Evolutionary conservation across 176 grass and related monocot genomes (phyloP).

Genomic region (Oryza australiensis): DNA sequence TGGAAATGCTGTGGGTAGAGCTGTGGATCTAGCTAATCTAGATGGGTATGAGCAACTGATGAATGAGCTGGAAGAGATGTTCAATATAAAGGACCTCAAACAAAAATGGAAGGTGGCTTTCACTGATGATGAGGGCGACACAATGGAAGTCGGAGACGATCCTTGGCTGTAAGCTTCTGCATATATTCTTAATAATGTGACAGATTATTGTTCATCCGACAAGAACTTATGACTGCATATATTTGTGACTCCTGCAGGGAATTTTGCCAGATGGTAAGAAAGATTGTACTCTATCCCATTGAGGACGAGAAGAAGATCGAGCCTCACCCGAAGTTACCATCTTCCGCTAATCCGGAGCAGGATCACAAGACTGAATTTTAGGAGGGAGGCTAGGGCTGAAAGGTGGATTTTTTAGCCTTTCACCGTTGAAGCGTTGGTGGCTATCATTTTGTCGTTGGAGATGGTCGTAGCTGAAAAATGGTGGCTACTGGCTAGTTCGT

Average conservation of each 20-base stretch:
- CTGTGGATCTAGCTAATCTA: slow-evolving; percentile 64
- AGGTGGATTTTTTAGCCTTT: slow-evolving; percentile 42
- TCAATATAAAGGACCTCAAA: slow-evolving; percentile 64
- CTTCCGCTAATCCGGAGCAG: slow-evolving; percentile 9
- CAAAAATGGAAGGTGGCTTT: slow-evolving; percentile 76
- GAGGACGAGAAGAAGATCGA: slow-evolving; percentile 43
- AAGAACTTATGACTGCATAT: not conserved
- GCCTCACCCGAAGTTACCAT: slow-evolving; percentile 4
- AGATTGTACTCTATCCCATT: slow-evolving; percentile 58
- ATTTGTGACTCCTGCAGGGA: slow-evolving; percentile 37
- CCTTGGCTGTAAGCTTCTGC: slow-evolving; percentile 69
- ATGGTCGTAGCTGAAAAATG: slow-evolving; percentile 28
- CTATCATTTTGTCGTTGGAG: not conserved
- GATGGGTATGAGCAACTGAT: slow-evolving; percentile 61
- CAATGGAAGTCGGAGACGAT: slow-evolving; percentile 61
- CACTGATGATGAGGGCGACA: slow-evolving; percentile 63
- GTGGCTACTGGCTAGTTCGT: slow-evolving; percentile 14
- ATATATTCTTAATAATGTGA: not conserved
- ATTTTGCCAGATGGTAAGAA: slow-evolving; percentile 59
- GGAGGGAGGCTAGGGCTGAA: slow-evolving; percentile 27
- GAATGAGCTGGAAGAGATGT: slow-evolving; percentile 73
- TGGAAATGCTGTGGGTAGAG: slow-evolving; percentile 77
- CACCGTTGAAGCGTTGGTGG: not conserved
- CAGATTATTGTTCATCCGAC: not conserved
- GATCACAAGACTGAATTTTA: slow-evolving; percentile 29